Percentiles rank a stretch among this genome's conserved stretches.
phyloP scores from a whole-genome alignment of 208 protist genomes.

The Trypanosoma platydactyli region DNA sequence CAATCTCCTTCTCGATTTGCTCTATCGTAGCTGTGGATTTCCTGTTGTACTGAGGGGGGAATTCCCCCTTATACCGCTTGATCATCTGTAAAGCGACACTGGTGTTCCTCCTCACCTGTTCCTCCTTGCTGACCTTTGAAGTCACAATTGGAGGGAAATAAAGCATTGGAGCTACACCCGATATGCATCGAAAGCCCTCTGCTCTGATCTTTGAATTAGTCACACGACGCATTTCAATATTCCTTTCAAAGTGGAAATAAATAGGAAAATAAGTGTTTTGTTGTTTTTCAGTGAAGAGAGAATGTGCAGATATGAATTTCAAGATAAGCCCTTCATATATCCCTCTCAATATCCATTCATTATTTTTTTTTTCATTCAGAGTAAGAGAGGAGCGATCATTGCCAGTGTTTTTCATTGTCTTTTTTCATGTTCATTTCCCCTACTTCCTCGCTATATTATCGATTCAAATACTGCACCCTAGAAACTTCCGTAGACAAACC shows the following conservation, averaged over 20 bases:
- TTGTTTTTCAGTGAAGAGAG: no score
- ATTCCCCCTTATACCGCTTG: slow-evolving; percentile 75
- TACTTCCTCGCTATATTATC: neutral
- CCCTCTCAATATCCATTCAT: neutral
- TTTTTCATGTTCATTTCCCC: slow-evolving; percentile 12
- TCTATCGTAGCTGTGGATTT: slow-evolving; percentile 82
- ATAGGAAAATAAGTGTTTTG: slow-evolving; percentile 12
- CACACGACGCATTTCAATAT: slow-evolving; percentile 64
- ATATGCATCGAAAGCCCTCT: slow-evolving; percentile 61
- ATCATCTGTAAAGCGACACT: slow-evolving; percentile 91
- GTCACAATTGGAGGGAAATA: slow-evolving; percentile 68
- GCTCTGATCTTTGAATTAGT: slow-evolving; percentile 36
- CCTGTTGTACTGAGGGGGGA: slow-evolving; percentile 76
- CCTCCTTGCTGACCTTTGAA: slow-evolving; percentile 56
- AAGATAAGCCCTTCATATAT: no score
- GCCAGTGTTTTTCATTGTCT: slow-evolving; percentile 14
- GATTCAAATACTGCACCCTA: neutral
- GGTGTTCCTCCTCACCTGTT: slow-evolving; percentile 89
- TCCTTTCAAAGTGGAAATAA: slow-evolving; percentile 13
- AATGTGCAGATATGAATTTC: no score
- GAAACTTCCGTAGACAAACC: slow-evolving; percentile 25
- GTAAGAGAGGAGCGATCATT: no score
- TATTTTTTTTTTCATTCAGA: slow-evolving; percentile 15
- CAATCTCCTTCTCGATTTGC: slow-evolving; percentile 89
- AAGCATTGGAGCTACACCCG: slow-evolving; percentile 82